Percentiles rank a stretch among this genome's conserved stretches.
Evolutionary conservation across 768 basidiomycete genomes (phyloP).

Genomic region (Xanthoconium purpureum): DNA sequence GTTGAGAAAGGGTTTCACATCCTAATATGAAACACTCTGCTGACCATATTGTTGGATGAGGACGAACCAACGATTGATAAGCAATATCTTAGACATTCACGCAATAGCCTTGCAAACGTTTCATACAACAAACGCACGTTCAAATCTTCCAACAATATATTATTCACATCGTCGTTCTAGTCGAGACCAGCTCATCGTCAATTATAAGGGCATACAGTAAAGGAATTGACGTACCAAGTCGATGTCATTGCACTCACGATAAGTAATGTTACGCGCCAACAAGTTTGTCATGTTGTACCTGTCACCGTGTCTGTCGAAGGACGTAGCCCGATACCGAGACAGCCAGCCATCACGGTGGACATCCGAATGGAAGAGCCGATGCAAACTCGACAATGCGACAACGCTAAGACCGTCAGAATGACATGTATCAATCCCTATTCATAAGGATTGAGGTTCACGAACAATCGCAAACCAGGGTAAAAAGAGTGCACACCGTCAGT

Average conservation of each 20-base stretch:
- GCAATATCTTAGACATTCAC: background rate
- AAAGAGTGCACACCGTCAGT: too few species aligned
- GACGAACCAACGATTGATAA: background rate
- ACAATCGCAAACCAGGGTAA: too few species aligned
- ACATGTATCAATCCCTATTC: background rate
- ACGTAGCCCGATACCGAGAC: conserved; percentile 52
- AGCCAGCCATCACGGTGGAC: conserved; percentile 64
- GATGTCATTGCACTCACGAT: conserved; percentile 39
- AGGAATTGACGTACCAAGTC: conserved; percentile 35
- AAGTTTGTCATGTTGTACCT: conserved; percentile 44
- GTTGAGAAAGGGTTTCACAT: background rate
- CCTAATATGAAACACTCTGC: background rate
- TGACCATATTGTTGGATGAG: conserved; percentile 26
- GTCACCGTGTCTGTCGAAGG: background rate
- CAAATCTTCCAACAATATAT: background rate
- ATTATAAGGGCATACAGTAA: conserved; percentile 9
- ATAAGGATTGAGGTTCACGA: background rate
- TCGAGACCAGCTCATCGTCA: background rate
- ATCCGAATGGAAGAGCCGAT: conserved; percentile 23
- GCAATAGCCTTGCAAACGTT: background rate
- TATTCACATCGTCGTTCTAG: background rate
- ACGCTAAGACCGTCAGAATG: background rate
- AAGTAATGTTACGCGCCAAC: conserved; percentile 45
- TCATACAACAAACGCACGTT: background rate
- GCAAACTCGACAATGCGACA: background rate